A percentile compares a stretch with the other conserved stretches of the same genome.
Conservation (phyloP, 192 early-diverging fungal species). For the Spizellomyces punctatus region DNA sequence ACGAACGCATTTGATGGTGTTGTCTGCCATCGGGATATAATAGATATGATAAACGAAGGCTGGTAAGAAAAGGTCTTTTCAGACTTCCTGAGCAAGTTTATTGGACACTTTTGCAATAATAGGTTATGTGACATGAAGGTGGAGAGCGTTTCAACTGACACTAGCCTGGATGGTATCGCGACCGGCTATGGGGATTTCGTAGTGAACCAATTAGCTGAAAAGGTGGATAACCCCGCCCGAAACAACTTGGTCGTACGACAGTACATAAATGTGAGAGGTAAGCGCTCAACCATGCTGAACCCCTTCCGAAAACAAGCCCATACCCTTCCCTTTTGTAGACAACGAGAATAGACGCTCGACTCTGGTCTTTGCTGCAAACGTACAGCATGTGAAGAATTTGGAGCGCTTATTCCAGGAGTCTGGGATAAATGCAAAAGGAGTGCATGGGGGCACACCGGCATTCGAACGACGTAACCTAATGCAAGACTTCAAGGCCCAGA, state of each 20-base stretch:
- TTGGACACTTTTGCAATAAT: not conserved
- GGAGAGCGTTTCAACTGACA: slow-evolving; percentile 65
- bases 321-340: not conserved
- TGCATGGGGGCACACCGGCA: slow-evolving; percentile 57
- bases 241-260: slow-evolving; percentile 19
- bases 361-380: slow-evolving; percentile 87
- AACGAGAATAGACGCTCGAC: slow-evolving; percentile 58
- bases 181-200: slow-evolving; percentile 65
- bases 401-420: slow-evolving; percentile 50
- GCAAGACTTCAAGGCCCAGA: slow-evolving; percentile 57
- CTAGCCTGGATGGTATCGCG: slow-evolving; percentile 54
- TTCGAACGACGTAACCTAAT: slow-evolving; percentile 61
- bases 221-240: slow-evolving; percentile 19
- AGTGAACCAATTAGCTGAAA: slow-evolving; percentile 43
- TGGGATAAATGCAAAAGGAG: slow-evolving; percentile 46
- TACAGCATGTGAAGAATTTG: slow-evolving; percentile 71
- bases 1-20: slow-evolving; percentile 74
- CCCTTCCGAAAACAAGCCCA: not conserved
- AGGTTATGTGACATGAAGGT: slow-evolving; percentile 70
- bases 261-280: slow-evolving; percentile 4
- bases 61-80: slow-evolving; percentile 51
- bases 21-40: slow-evolving; percentile 71
- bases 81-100: not conserved
- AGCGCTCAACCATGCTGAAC: not conserved
- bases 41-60: slow-evolving; percentile 81